Conservation (phyloP, 257 asterid genomes). For the Petunia axillaris region DNA sequence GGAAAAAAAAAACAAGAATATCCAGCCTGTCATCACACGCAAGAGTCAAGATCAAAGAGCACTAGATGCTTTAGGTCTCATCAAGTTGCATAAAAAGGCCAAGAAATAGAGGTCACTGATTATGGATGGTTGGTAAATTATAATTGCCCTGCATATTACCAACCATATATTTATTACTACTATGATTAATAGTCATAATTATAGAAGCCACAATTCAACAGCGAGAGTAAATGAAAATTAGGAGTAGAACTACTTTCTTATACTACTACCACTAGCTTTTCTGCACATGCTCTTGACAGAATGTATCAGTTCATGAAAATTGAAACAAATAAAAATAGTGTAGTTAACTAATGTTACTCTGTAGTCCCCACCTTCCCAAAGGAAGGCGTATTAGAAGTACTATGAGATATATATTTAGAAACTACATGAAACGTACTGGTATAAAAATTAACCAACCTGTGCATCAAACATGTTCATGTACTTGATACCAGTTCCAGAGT, state of each 20-base stretch:
- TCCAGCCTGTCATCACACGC: constrained; percentile 17
- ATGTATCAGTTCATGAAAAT: neutral
- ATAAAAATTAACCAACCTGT: constrained; percentile 55
- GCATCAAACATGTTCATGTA: constrained; percentile 99
- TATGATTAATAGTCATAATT: neutral
- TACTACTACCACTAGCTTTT: neutral
- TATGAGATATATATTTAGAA: neutral
- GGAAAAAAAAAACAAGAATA: too few species aligned
- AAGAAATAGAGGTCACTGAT: neutral
- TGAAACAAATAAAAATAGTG: neutral
- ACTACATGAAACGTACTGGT: neutral
- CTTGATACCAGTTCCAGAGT: constrained; percentile 68
- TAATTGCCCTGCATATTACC: neutral
- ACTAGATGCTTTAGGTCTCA: constrained; percentile 22
- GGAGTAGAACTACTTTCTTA: neutral
- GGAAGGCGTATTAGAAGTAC: too few species aligned
- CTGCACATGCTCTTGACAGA: neutral
- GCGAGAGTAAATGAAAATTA: neutral
- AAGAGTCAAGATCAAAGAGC: constrained; percentile 17
- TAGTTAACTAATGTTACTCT: neutral
- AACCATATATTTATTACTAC: neutral
- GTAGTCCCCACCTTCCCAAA: neutral
- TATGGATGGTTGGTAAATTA: neutral
- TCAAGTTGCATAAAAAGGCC: neutral
- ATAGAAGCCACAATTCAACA: neutral